A percentile compares a stretch with the other conserved stretches of the same genome.
phyloP scores from a whole-genome alignment of 2,329 filamentous ascomycete genomes.

The Fusarium chaquense region DNA sequence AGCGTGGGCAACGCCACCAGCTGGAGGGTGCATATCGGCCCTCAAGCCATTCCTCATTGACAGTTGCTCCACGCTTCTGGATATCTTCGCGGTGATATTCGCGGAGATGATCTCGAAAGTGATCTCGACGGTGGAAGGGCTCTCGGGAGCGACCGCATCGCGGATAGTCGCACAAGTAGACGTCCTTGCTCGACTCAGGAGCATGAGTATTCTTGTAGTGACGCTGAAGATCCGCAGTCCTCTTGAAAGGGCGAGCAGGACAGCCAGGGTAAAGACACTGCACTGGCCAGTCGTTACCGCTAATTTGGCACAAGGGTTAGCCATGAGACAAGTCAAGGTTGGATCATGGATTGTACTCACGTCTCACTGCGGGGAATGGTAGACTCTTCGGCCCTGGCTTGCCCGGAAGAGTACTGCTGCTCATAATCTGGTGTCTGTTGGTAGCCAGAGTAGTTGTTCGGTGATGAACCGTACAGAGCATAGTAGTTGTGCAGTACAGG shows the following conservation, averaged over 20 bases:
- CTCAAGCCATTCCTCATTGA: constrained; percentile 55
- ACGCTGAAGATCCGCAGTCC: constrained; percentile 66
- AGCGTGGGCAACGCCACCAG: constrained; percentile 69
- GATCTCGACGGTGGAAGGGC: constrained; percentile 67
- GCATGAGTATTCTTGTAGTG: constrained; percentile 65
- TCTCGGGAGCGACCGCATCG: constrained; percentile 59
- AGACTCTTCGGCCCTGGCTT: constrained; percentile 7
- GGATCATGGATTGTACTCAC: constrained; percentile 24
- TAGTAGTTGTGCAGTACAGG: constrained; percentile 40
- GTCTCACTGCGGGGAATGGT: constrained; percentile 24
- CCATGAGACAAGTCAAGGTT: background rate
- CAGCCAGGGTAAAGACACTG: constrained; percentile 58
- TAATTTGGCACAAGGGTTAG: constrained; percentile 25
- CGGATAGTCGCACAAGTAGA: constrained; percentile 65
- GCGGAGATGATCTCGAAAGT: constrained; percentile 68
- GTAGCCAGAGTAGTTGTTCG: constrained; percentile 24
- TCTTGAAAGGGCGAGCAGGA: constrained; percentile 60
- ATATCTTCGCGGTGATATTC: constrained; percentile 68
- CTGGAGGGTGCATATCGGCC: constrained; percentile 54
- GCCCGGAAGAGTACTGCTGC: constrained; percentile 21
- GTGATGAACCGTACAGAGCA: constrained; percentile 26
- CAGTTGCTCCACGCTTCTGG: constrained; percentile 57
- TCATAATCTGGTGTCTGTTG: constrained; percentile 27
- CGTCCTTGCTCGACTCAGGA: constrained; percentile 55
- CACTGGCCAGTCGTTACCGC: constrained; percentile 52